Evolutionary conservation across 2,329 filamentous ascomycete species (phyloP).

Genomic region (Alternaria sp.): DNA sequence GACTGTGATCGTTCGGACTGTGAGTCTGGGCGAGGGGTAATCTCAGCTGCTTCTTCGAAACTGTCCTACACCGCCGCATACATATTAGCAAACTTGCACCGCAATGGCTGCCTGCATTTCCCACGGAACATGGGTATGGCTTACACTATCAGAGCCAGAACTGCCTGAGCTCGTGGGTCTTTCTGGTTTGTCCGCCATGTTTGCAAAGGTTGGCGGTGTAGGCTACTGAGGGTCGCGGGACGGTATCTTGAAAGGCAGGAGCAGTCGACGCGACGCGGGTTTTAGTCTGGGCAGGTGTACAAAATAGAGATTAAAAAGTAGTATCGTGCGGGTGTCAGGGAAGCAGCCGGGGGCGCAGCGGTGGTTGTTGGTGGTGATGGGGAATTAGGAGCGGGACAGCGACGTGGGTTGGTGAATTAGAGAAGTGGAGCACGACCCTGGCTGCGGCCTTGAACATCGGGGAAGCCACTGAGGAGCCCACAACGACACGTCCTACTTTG

Average conservation of each 20-base stretch:
- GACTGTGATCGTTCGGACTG: constrained; percentile 48
- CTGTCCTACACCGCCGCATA: constrained; percentile 64
- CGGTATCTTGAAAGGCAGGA: constrained; percentile 22
- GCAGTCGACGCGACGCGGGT: constrained; percentile 23
- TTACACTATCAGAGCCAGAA: constrained; percentile 43
- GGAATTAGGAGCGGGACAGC: constrained; percentile 20
- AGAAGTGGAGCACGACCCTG: constrained; percentile 20
- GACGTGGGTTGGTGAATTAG: constrained; percentile 23
- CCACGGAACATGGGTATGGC: constrained; percentile 5
- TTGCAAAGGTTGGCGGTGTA: constrained; percentile 22
- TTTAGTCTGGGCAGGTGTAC: constrained; percentile 1
- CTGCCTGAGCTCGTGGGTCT: constrained; percentile 44
- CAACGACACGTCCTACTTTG: constrained; percentile 1
- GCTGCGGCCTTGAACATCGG: constrained; percentile 11
- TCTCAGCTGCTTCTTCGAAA: constrained; percentile 83
- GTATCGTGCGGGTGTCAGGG: constrained; percentile 3
- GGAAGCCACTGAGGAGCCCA: constrained; percentile 20
- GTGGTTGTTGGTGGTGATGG: constrained; percentile 10
- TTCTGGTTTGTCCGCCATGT: constrained; percentile 33
- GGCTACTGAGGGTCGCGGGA: constrained; percentile 16
- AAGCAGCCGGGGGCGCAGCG: constrained; percentile 1
- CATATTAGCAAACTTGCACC: constrained; percentile 20
- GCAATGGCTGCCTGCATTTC: background rate
- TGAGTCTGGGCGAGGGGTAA: constrained; percentile 52
- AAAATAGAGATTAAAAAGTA: constrained; percentile 17